Evolutionary conservation across 176 grass and related monocot species (phyloP), one percentile per base, ranked within the genome.

Genomic region (Carex littledalei): DNA sequence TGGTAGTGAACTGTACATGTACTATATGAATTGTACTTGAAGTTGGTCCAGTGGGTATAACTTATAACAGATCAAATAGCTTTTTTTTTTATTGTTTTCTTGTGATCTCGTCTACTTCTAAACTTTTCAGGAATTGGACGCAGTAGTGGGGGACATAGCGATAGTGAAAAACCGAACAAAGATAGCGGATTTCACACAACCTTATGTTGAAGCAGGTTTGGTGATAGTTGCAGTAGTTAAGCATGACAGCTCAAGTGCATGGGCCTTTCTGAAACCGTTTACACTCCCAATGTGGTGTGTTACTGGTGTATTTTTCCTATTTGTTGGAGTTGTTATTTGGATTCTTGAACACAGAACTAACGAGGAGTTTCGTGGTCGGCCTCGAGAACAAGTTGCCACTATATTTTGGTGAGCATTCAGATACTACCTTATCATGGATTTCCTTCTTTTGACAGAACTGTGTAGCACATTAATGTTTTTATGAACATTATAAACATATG

Each of bases 221-320:
- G 92, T 97, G 55, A 94, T 97, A 82, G 86, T 97, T 67, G 79
- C 89, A 2, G 86, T 87, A 0, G 81, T 87, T n/a, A 87, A 84
- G 76, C 66, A 84, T 16, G 21, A 32, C 16, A 84, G 32, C 66
- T 84, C 94, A 81, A 97, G 89, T 88, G 84, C 89, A 0, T 97
- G 89, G 94, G 89, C 89, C 80, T 97, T 97, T 78, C 82, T 94
- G 59, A 92, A 93, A 87, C 94, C 94, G 17, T 97, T 97, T 85
- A 93, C 94, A 56, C 45, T 87, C 54, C 61, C 90, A 67, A 92
- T 97, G 92, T 97, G 94, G 94, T 91, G 86, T 73, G 89, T 90
- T 41, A 91, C 84, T n/a, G 89, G 88, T 71, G 84, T 21, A 63
- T 93, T 97, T 73, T 97, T 97, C 85, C 49, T 97, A 75, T 89